Base-by-base conservation (phyloP, 192 early-diverging fungal species). In the Coemansia sp. region DNA sequence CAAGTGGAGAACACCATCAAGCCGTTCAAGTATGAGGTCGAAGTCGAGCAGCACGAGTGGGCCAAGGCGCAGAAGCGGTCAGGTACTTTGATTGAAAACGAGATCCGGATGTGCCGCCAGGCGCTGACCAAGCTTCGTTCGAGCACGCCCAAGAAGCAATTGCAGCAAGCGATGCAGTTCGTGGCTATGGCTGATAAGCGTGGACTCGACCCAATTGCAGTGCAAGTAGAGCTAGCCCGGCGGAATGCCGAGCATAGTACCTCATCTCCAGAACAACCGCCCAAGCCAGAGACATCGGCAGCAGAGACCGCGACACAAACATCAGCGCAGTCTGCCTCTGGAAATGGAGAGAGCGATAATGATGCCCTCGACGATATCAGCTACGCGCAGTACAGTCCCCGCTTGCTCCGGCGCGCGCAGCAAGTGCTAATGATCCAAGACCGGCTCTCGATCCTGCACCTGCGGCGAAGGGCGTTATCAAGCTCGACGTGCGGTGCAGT, bases 1-100 rank as follows among this genome's bases (percentile, higher is more conserved):
- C 96, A 98, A 80, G 97, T 99, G 8, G 97, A 99, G 67, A 99
- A 98, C 84, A 97, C 95, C 2, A 95, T 99, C 79, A 99, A 99
- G 78, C 97, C 96, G 15, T 96, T 93, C 86, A 99, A 99, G 84
- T 96, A 94, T 67, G 97, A 99, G 80, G 92, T 98, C 11, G 97
- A 99, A 71, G 88, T 91, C 38, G 89, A 91, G 20, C 92, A 94
- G 27, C 84, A 87, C 59, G 97, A 99, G 76, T 99, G 97, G 97
- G 76, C 80, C 18, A 94, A 97, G 62, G 97, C 93, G 12, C 87
- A 90, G 62, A 91, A 91, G 69, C 87, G 94, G 30, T 85, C 96
- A 3, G 83, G 89, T 13, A 69, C 70, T 0, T 70, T 95, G 61
- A 62, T 99, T 3, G 92, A 96, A 64, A 89, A 85, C 43, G 92